A percentile compares a stretch with the other conserved stretches of the same genome.
phyloP scores from a whole-genome alignment of 257 asterid genomes.

The Jasminum sambac region DNA sequence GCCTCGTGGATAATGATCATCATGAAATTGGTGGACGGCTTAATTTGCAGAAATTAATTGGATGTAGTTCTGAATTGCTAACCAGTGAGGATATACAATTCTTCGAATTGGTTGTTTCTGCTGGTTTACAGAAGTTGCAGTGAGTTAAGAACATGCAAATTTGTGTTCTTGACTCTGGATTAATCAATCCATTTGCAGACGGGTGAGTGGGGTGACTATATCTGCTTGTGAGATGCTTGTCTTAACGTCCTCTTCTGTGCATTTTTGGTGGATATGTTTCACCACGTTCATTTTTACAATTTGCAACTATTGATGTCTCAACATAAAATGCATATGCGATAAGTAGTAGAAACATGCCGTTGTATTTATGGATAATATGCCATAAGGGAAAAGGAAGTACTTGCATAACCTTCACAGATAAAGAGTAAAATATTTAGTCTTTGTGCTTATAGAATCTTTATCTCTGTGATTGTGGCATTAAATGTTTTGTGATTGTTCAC shows the following conservation, averaged over 20 bases:
- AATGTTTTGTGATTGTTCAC: no score
- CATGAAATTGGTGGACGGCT: background rate
- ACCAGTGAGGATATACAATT: background rate
- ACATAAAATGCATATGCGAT: no score
- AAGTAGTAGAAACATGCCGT: no score
- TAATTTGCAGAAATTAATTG: conserved; percentile 1
- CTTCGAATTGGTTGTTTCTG: background rate
- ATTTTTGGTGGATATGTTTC: background rate
- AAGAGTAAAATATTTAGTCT: no score
- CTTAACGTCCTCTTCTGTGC: background rate
- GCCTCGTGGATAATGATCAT: background rate
- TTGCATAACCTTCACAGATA: no score
- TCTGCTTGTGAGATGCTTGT: background rate
- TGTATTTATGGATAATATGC: no score
- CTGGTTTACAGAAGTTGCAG: background rate
- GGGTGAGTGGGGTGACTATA: background rate
- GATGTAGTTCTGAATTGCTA: background rate
- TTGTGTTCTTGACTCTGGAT: background rate
- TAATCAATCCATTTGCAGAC: background rate
- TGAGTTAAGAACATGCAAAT: background rate
- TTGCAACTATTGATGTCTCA: no score
- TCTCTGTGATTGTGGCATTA: no score
- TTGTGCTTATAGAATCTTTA: no score
- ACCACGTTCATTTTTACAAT: conserved; percentile 1
- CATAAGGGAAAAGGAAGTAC: no score